A percentile compares a stretch with the other conserved stretches of the same genome.
These are phyloP conservation scores for Phialophora verrucosa DNA, from an alignment of 2,329 filamentous ascomycete species.

Conservation along the genomic window DNA sequence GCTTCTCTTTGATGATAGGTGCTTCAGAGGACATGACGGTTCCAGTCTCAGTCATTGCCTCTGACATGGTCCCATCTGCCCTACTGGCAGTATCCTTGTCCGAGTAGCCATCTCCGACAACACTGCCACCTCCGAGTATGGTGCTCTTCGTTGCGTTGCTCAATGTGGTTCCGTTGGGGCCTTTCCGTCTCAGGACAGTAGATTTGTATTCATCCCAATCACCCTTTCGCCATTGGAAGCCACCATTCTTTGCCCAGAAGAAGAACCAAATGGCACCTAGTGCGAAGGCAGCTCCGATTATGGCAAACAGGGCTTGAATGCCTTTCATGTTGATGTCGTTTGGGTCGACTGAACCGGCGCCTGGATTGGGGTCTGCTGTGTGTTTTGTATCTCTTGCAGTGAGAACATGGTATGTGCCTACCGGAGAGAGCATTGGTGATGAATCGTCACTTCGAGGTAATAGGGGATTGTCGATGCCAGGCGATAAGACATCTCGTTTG, in stretches of 20 bases:
- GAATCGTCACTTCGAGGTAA: slow-evolving; percentile 29
- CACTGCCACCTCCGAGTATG: slow-evolving; percentile 81
- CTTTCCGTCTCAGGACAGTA: slow-evolving; percentile 85
- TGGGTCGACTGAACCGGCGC: slow-evolving; percentile 49
- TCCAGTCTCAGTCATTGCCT: slow-evolving; percentile 51
- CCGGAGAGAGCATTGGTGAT: slow-evolving; percentile 35
- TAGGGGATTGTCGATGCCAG: slow-evolving; percentile 23
- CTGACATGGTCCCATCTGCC: slow-evolving; percentile 51
- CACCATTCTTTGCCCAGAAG: slow-evolving; percentile 96
- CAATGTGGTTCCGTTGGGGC: slow-evolving; percentile 85
- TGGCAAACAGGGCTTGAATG: slow-evolving; percentile 82
- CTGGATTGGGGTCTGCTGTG: slow-evolving; percentile 38
- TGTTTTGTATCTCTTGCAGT: slow-evolving; percentile 39
- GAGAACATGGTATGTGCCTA: slow-evolving; percentile 42
- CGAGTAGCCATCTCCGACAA: slow-evolving; percentile 68
- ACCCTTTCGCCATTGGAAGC: slow-evolving; percentile 80
- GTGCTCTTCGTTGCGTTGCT: slow-evolving; percentile 83
- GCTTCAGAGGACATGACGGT: slow-evolving; percentile 39
- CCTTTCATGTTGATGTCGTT: slow-evolving; percentile 59
- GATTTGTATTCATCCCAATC: slow-evolving; percentile 99
- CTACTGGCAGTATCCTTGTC: slow-evolving; percentile 57
- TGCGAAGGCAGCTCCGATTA: slow-evolving; percentile 80
- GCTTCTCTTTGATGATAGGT: slow-evolving; percentile 46
- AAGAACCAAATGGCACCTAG: slow-evolving; percentile 91
- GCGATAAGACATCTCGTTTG: slow-evolving; percentile 19